Conservation (phyloP, 352 stramenopile genomes). For the Phytopythium chamaehyphon region DNA sequence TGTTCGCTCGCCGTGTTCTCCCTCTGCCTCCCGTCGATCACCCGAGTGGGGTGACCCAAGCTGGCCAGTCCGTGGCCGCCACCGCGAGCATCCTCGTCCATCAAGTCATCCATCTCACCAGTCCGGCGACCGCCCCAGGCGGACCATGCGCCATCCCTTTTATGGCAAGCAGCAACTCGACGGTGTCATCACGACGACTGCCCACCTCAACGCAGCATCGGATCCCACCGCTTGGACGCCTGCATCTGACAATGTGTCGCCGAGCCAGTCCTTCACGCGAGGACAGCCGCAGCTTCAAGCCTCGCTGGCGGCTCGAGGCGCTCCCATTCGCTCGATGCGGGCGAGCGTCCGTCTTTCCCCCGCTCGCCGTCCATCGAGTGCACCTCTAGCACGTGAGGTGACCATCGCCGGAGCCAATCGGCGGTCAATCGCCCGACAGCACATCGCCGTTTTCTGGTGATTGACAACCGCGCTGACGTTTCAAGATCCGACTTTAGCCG, state of each 20-base stretch:
- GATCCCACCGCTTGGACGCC: too few species aligned
- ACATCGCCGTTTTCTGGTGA: slow-evolving; percentile 1
- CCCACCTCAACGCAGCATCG: not conserved
- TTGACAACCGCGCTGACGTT: not conserved
- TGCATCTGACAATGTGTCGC: too few species aligned
- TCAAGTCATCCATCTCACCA: not conserved
- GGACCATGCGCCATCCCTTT: not conserved
- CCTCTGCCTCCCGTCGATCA: too few species aligned
- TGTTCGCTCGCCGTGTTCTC: too few species aligned
- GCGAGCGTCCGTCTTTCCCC: not conserved
- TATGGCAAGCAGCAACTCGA: not conserved
- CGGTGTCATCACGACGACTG: not conserved
- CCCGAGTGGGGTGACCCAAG: too few species aligned
- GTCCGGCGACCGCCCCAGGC: not conserved
- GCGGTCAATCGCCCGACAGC: not conserved
- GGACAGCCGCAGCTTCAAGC: slow-evolving; percentile 1
- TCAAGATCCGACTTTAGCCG: not conserved
- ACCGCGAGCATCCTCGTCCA: too few species aligned
- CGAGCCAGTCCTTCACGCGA: too few species aligned
- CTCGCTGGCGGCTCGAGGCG: not conserved
- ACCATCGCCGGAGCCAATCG: not conserved
- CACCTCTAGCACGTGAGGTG: not conserved
- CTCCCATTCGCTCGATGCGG: slow-evolving; percentile 3
- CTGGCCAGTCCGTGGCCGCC: not conserved
- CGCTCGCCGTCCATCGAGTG: not conserved